Conservation (phyloP, 2,329 filamentous ascomycete genomes). For the Fusarium buxicola region DNA sequence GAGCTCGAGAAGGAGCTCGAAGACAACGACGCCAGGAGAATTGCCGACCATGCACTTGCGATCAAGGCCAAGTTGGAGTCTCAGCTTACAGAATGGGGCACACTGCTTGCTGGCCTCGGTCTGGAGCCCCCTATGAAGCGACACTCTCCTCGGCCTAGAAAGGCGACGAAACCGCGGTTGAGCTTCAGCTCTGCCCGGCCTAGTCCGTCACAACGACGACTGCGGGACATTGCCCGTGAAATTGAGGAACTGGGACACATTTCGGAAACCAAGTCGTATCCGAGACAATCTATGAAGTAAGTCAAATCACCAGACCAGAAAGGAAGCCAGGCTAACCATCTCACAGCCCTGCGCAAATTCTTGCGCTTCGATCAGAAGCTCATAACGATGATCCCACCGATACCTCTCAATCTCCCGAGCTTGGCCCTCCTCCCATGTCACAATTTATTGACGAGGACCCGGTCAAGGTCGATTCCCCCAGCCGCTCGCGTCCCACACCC, state of each 20-base stretch:
- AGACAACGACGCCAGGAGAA: slow-evolving; percentile 67
- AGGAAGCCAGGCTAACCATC: slow-evolving; percentile 46
- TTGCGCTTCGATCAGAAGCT: slow-evolving; percentile 65
- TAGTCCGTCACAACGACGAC: slow-evolving; percentile 66
- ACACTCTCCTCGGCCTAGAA: slow-evolving; percentile 56
- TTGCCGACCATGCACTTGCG: slow-evolving; percentile 74
- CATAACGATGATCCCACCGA: slow-evolving; percentile 59
- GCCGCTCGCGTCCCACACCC: slow-evolving; percentile 32
- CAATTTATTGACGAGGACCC: slow-evolving; percentile 68
- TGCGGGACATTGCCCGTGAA: slow-evolving; percentile 67
- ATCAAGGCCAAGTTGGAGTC: slow-evolving; percentile 78
- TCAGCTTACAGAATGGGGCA: slow-evolving; percentile 77
- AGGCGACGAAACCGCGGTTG: slow-evolving; percentile 54
- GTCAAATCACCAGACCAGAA: slow-evolving; percentile 43
- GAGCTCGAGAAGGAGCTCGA: slow-evolving; percentile 76
- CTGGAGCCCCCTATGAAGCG: slow-evolving; percentile 67
- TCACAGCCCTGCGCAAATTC: slow-evolving; percentile 69
- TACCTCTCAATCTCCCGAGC: slow-evolving; percentile 73
- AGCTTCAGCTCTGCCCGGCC: slow-evolving; percentile 55
- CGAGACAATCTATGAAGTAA: slow-evolving; percentile 76
- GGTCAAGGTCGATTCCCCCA: slow-evolving; percentile 64
- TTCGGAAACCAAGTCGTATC: slow-evolving; percentile 75
- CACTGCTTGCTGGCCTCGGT: slow-evolving; percentile 74
- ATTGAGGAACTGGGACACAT: slow-evolving; percentile 67
- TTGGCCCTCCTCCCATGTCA: slow-evolving; percentile 72